These are phyloP conservation scores for Fusarium illudens DNA, from an alignment of 2,329 filamentous ascomycete species.

Conservation along the genomic window DNA sequence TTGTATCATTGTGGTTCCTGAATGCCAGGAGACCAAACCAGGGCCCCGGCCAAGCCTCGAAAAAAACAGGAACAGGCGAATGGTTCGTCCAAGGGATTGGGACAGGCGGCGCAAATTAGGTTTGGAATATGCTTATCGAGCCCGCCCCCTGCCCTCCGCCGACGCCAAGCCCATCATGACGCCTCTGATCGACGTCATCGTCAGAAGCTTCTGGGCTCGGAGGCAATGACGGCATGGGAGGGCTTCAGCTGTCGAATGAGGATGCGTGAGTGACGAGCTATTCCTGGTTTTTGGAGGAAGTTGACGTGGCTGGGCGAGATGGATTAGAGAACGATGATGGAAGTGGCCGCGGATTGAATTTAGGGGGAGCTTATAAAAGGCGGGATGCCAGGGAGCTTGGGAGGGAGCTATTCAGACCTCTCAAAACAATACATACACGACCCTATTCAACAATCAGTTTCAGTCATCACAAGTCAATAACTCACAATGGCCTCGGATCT, in stretches of 20 bases:
- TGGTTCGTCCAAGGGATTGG: background rate
- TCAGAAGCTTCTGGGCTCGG: background rate
- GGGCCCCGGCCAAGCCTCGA: background rate
- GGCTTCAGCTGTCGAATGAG: constrained; percentile 5
- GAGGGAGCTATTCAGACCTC: background rate
- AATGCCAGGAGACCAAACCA: background rate
- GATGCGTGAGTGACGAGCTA: background rate
- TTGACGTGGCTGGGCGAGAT: background rate
- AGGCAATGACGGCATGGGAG: constrained; percentile 22
- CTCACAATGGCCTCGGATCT: constrained; percentile 28
- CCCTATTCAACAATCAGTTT: background rate
- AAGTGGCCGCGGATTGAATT: background rate
- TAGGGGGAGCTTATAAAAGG: constrained; percentile 3
- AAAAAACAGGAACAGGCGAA: constrained; percentile 7
- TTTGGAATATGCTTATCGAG: constrained; percentile 34
- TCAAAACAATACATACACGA: background rate
- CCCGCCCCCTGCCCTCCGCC: constrained; percentile 13
- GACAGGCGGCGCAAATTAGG: constrained; percentile 19
- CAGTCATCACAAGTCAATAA: background rate
- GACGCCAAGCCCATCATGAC: constrained; percentile 7
- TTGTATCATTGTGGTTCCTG: constrained; percentile 6
- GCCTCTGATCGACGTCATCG: constrained; percentile 28
- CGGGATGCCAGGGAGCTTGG: background rate
- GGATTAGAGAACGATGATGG: constrained; percentile 6
- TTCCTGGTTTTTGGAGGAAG: background rate